Evolutionary conservation across 2,329 filamentous ascomycete species (phyloP), one percentile per base, ranked within the genome.

Genomic region (Ophiostoma perfectum): DNA sequence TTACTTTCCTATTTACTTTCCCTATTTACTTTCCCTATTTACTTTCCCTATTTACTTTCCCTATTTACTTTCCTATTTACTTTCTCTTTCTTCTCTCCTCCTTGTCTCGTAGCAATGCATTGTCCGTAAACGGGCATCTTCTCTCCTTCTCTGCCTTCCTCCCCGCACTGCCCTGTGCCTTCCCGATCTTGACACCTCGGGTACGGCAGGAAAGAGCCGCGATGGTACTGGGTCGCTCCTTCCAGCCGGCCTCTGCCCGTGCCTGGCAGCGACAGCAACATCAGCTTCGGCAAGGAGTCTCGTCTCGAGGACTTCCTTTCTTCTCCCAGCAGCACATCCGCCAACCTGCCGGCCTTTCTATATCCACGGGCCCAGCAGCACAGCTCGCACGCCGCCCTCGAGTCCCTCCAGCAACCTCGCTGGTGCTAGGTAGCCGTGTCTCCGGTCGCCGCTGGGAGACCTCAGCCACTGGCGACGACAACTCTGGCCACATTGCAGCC

Each of bases 401-500:
- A 7, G 14, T 62, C 14, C 65, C 65, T 5, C 65, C 49, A 14
- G 58, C 42, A 38, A 45, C 62, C 9, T 60, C 60, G 3, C 41
- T 49, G 27, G 47, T 65, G 42, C 64, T 14, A 7, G 9, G 2
- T 38, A 9, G 55, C 12, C 36, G 27, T 14, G 55, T 67, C 4
- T 14, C 62, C 6, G 58, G 49, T 52, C 66, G 74, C 70, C 74
- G 76, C 66, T 83, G 78, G 78, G 78, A 81, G 74, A 83, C 79
- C 39, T 79, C 79, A 36, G 75, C 78, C 68, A 78, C 82, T 11
- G 86, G 84, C 66, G 86, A 87, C 72, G 83, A 90, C 73, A 87
- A 90, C 71, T 87, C 87, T 9, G 94, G 95, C 0, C 93, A 97
- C 74, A 97, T 98, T 73, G 81, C 84, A n/a, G 84, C 90, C 11